Evolutionary conservation across 2,329 filamentous ascomycete genomes (phyloP), one percentile per base, ranked within the genome.

Genomic region (Ilyonectria mors-panacis): DNA sequence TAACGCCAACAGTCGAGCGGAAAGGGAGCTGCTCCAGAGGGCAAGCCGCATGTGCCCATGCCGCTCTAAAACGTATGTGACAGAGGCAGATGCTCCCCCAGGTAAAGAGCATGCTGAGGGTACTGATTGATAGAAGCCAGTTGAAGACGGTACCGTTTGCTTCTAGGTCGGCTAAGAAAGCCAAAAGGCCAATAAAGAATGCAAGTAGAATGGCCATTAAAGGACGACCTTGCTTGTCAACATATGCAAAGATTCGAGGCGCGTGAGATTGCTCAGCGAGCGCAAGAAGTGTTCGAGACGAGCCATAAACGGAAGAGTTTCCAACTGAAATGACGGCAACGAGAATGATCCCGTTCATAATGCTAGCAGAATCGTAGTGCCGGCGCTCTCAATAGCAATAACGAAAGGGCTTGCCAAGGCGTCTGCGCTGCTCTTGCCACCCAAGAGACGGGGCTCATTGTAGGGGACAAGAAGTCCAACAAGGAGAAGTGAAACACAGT

Each of bases 271-370:
- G 39, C 39, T 42, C 39, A 6, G 39, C 39, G n/a, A 42, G 39
- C n/a, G 39, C 39, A 6, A 42, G 15, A 8, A 42, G 39, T 19
- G 39, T 42, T n/a, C 39, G 39, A 42, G 39, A 42, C 15, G 94
- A 94, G 35, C 94, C 95, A 76, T 97, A 98, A 66, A 98, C 92
- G 68, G 94, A 91, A 4, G 93, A 95, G 79, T 97, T 97, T 60
- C 94, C 94, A 64, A 97, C 95, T 0, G 94, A 96, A 21, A 97
- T 85, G 21, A 97, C 93, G n/a, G 94, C 92, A 68, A 97, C 89
- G 74, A 98, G 90, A 78, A 98, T 97, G 66, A 98, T 94, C n/a
- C 89, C 91, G 80, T 98, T 98, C 92, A 98, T 96, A 53, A 97
- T 88, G 1, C 92, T 94, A 1, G 93, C 5, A 97, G 87, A 2